Evolutionary conservation across 345 rosid species (phyloP).

Genomic region (Salix caprea): DNA sequence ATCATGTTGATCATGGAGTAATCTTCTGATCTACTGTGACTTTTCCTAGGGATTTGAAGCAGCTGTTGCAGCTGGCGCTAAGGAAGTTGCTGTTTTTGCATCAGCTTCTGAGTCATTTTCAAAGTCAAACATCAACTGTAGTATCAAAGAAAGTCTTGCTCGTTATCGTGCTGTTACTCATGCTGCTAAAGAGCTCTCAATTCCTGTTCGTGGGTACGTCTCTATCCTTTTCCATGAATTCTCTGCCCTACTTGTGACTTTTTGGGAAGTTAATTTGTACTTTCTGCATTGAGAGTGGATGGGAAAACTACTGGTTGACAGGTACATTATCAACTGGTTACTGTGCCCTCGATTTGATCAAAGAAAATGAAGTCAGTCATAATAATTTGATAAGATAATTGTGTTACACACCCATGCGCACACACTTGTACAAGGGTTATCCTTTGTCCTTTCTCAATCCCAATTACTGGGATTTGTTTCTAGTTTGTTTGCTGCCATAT

Average conservation of each 20-base stretch:
- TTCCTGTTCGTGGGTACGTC: conserved; percentile 71
- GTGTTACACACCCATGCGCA: too few species aligned
- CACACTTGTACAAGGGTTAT: background rate
- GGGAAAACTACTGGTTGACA: background rate
- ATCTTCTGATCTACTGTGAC: conserved; percentile 13
- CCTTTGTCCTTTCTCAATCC: too few species aligned
- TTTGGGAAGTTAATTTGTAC: background rate
- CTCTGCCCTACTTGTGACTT: background rate
- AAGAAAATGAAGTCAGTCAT: background rate
- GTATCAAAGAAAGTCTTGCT: conserved; percentile 66
- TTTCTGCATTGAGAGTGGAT: background rate
- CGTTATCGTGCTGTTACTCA: conserved; percentile 54
- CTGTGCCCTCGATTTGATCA: background rate
- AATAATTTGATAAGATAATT: background rate
- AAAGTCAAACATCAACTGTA: conserved; percentile 69
- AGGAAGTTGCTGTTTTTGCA: conserved; percentile 73
- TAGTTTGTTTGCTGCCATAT: background rate
- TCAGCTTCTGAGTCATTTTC: conserved; percentile 82
- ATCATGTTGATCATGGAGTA: background rate
- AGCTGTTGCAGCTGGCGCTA: conserved; percentile 73
- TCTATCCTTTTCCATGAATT: background rate
- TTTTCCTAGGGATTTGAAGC: conserved; percentile 63
- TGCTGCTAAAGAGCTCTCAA: conserved; percentile 52
- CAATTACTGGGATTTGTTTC: too few species aligned
- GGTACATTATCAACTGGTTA: background rate